Evolutionary conservation across 352 stramenopile genomes (phyloP).

Genomic region (Phytophthora hibernalis): DNA sequence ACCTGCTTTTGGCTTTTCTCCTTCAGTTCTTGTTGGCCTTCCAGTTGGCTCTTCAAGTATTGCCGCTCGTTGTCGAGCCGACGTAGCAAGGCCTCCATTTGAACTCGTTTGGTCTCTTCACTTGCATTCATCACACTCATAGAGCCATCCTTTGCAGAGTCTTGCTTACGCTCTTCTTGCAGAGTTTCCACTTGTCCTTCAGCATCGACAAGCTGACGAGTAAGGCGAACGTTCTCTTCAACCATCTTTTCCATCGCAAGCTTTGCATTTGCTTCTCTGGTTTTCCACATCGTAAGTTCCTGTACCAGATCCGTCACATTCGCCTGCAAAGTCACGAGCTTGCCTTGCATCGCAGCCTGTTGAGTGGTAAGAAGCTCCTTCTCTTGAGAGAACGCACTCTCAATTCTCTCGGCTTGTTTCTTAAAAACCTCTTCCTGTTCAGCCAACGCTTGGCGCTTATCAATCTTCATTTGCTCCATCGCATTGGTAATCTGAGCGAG

Average conservation of each 20-base stretch:
- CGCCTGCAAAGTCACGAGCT: conserved; percentile 69
- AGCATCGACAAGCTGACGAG: conserved; percentile 69
- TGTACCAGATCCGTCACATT: conserved; percentile 83
- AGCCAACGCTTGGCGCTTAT: conserved; percentile 54
- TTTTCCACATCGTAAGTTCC: conserved; percentile 71
- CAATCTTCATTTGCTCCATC: conserved; percentile 74
- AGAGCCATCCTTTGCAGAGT: conserved; percentile 21
- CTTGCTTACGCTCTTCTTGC: conserved; percentile 59
- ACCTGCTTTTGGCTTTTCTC: conserved; percentile 52
- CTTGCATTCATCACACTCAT: conserved; percentile 74
- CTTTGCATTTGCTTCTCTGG: conserved; percentile 69
- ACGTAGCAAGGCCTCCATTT: conserved; percentile 79
- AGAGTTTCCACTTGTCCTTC: conserved; percentile 64
- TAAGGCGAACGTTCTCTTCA: conserved; percentile 72
- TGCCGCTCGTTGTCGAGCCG: conserved; percentile 82
- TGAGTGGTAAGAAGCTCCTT: conserved; percentile 57
- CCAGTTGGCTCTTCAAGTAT: conserved; percentile 83
- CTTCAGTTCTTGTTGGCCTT: conserved; percentile 60
- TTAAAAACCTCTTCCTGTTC: conserved; percentile 74
- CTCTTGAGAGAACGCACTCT: conserved; percentile 59
- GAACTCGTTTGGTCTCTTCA: conserved; percentile 79
- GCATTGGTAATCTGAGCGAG: conserved; percentile 66
- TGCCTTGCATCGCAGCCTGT: conserved; percentile 57
- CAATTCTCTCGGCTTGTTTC: conserved; percentile 54
- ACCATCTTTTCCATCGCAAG: conserved; percentile 79